Conservation (phyloP, 306 rosid species). For the Calophaca sinica region DNA sequence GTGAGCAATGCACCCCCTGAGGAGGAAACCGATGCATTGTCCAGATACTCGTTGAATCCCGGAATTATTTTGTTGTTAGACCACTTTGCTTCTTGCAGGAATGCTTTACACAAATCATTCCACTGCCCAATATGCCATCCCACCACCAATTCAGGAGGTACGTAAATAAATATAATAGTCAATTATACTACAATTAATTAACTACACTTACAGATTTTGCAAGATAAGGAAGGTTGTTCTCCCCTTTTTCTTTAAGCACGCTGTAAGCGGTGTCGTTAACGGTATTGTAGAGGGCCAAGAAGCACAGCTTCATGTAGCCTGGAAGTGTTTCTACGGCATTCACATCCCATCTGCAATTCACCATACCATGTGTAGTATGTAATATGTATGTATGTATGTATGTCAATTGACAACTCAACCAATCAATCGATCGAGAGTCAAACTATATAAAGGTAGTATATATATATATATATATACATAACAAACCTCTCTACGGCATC, state of each 20-base stretch:
- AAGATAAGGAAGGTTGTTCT: constrained; percentile 44
- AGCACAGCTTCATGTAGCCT: constrained; percentile 56
- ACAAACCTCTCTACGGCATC: constrained; percentile 43
- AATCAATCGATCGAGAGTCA: too few species aligned
- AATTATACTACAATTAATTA: too few species aligned
- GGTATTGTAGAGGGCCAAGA: constrained; percentile 54
- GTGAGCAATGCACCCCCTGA: constrained; percentile 46
- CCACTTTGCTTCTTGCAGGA: constrained; percentile 56
- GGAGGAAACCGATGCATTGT: constrained; percentile 47
- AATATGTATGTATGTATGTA: not conserved
- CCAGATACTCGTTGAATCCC: constrained; percentile 43
- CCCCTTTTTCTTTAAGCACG: constrained; percentile 45
- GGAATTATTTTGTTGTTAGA: constrained; percentile 40
- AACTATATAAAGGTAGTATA: too few species aligned
- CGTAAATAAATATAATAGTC: too few species aligned
- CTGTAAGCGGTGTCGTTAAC: constrained; percentile 49
- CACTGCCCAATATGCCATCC: constrained; percentile 35
- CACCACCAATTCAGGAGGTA: too few species aligned
- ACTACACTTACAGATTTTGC: constrained; percentile 53
- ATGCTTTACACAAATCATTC: constrained; percentile 54
- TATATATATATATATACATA: too few species aligned
- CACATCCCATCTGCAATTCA: constrained; percentile 54
- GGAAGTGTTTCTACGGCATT: constrained; percentile 41
- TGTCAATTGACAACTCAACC: not conserved
- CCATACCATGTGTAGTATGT: too few species aligned